Percentiles rank a stretch among this genome's conserved stretches.
Evolutionary conservation across 202 grass and related monocot genomes (phyloP).

Genomic region (Brachypodium distachyon): DNA sequence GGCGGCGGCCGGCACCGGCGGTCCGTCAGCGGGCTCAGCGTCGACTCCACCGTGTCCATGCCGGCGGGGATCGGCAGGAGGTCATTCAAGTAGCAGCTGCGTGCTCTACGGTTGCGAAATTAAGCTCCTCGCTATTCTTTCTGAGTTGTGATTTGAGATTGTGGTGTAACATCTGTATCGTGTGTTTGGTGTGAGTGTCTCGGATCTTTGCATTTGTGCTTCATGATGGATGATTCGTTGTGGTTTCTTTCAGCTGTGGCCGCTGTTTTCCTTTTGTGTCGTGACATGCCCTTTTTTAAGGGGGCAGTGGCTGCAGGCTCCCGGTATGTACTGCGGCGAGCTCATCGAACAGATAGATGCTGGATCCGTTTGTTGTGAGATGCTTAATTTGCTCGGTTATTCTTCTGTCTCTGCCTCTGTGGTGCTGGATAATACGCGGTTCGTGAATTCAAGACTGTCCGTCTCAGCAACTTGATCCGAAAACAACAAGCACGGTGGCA

Average conservation of each 20-base stretch:
- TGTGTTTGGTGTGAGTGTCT: constrained; percentile 28
- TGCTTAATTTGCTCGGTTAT: not conserved
- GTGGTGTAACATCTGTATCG: constrained; percentile 5
- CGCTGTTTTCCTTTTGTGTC: not conserved
- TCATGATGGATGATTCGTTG: too few relatives aligned
- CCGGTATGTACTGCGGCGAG: not conserved
- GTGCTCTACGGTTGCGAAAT: too few relatives aligned
- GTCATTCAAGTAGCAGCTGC: constrained; percentile 46
- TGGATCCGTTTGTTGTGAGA: not conserved
- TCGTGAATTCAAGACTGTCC: too few relatives aligned
- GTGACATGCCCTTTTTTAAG: constrained; percentile 17
- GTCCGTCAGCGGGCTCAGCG: constrained; percentile 64
- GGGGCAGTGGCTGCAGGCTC: too few relatives aligned
- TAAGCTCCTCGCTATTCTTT: too few relatives aligned
- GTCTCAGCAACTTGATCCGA: too few relatives aligned
- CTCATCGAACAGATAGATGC: not conserved
- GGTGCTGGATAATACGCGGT: not conserved
- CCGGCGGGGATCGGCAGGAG: constrained; percentile 55
- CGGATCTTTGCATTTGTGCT: not conserved
- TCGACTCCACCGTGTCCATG: constrained; percentile 79
- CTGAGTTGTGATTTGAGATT: not conserved
- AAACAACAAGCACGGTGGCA: too few relatives aligned
- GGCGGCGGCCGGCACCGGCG: constrained; percentile 45
- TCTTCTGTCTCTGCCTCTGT: too few relatives aligned
- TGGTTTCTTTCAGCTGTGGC: too few relatives aligned